These are phyloP conservation scores for Incumbomyces lentus DNA, from an alignment of 2,329 filamentous ascomycete genomes.

Conservation along the genomic window DNA sequence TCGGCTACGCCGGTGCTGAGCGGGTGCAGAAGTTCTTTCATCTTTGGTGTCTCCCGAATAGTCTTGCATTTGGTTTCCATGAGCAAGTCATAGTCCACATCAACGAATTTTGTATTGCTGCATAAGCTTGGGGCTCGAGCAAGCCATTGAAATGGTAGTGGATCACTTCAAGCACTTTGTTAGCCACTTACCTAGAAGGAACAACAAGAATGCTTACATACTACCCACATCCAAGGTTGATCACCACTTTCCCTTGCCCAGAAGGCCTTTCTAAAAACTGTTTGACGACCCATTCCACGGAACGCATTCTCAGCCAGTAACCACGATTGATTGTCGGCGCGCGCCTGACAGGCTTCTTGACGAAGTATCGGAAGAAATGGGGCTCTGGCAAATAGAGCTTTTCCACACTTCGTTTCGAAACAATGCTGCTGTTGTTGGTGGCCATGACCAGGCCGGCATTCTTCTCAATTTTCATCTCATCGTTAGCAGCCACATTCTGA, in stretches of 20 bases:
- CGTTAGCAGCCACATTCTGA: conserved; percentile 5
- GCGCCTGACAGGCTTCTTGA: conserved; percentile 69
- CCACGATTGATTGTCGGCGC: conserved; percentile 85
- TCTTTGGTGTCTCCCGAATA: conserved; percentile 17
- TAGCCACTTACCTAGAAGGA: neutral
- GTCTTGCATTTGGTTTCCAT: conserved; percentile 21
- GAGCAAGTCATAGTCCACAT: conserved; percentile 20
- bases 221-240: conserved; percentile 21
- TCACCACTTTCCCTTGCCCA: conserved; percentile 22
- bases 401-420: conserved; percentile 88
- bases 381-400: conserved; percentile 71
- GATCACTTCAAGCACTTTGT: conserved; percentile 52
- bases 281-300: conserved; percentile 63
- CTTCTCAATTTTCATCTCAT: conserved; percentile 24
- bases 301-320: conserved; percentile 76
- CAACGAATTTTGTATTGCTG: conserved; percentile 17
- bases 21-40: conserved; percentile 32
- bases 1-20: conserved; percentile 25
- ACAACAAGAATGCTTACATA: conserved; percentile 14
- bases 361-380: conserved; percentile 81
- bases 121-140: conserved; percentile 48
- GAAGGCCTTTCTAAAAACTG: conserved; percentile 56
- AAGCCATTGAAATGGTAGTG: conserved; percentile 75
- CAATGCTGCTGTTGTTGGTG: conserved; percentile 87
- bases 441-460: conserved; percentile 46